Evolutionary conservation across 202 grass and related monocot genomes (phyloP).

Genomic region (Cymbopogon flexuosus): DNA sequence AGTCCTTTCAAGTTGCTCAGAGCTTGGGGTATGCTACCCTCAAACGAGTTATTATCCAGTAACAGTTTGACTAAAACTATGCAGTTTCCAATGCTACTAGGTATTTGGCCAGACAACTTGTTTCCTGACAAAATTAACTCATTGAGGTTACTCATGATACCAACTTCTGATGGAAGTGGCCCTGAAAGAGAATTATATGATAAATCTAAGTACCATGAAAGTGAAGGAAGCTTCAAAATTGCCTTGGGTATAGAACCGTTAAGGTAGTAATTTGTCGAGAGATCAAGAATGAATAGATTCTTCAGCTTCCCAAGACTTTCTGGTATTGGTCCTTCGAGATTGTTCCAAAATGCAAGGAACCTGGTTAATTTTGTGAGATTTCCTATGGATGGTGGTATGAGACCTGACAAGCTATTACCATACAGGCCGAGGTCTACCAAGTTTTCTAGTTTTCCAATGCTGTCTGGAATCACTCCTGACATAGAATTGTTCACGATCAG

Average conservation of each 20-base stretch:
- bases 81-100: constrained; percentile 22
- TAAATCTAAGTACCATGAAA: constrained; percentile 6
- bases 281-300: constrained; percentile 20
- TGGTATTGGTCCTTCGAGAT: constrained; percentile 33
- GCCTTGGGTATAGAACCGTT: constrained; percentile 18
- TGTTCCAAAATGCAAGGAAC: background rate
- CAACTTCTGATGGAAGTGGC: constrained; percentile 28
- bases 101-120: constrained; percentile 29
- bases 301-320: constrained; percentile 27
- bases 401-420: background rate
- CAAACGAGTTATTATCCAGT: constrained; percentile 25
- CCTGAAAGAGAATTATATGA: background rate
- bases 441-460: constrained; percentile 21
- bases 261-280: constrained; percentile 9
- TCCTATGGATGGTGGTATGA: constrained; percentile 20
- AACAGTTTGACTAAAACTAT: background rate
- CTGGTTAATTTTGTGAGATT: constrained; percentile 29
- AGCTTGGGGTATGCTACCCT: constrained; percentile 21
- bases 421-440: constrained; percentile 4
- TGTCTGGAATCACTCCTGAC: constrained; percentile 18
- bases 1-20: constrained; percentile 20
- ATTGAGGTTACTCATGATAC: constrained; percentile 21
- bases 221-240: background rate
- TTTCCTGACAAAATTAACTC: constrained; percentile 29
- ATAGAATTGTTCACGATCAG: background rate